These are phyloP conservation scores for Aspergillus sp. DNA, from an alignment of 2,329 filamentous ascomycete species.

Conservation along the genomic window DNA sequence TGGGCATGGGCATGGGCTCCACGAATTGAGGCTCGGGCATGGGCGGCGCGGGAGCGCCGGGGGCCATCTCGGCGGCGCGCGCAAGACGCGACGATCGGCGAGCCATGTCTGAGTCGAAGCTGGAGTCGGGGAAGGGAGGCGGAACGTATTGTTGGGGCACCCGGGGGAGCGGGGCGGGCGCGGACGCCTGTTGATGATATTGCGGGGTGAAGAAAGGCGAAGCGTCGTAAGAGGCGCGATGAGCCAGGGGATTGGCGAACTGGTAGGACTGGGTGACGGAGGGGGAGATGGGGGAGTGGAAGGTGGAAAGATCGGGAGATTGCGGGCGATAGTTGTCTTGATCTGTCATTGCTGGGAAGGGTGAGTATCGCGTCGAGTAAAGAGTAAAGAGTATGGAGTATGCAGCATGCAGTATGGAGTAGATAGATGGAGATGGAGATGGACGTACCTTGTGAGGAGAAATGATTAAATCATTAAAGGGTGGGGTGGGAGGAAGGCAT, in stretches of 20 bases:
- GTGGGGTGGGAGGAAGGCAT: background rate
- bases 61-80: slow-evolving; percentile 27
- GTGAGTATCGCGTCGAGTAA: background rate
- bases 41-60: background rate
- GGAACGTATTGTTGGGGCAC: slow-evolving; percentile 36
- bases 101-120: slow-evolving; percentile 37
- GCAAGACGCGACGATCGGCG: slow-evolving; percentile 39
- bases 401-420: too few relatives aligned
- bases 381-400: background rate
- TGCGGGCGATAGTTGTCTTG: slow-evolving; percentile 47
- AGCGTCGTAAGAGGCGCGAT: slow-evolving; percentile 45
- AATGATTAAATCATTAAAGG: background rate
- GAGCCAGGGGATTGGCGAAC: slow-evolving; percentile 32
- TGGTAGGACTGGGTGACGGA: slow-evolving; percentile 30
- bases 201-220: slow-evolving; percentile 45
- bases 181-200: slow-evolving; percentile 24
- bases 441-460: background rate
- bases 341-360: slow-evolving; percentile 40
- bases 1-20: slow-evolving; percentile 13
- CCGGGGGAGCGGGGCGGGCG: slow-evolving; percentile 21
- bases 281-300: slow-evolving; percentile 41
- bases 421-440: background rate
- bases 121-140: slow-evolving; percentile 23
- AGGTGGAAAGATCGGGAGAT: slow-evolving; percentile 52
- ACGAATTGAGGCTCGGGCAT: slow-evolving; percentile 21